Base-by-base conservation (phyloP, 495 filamentous ascomycete genomes). In the Talaromyces thailandensis region DNA sequence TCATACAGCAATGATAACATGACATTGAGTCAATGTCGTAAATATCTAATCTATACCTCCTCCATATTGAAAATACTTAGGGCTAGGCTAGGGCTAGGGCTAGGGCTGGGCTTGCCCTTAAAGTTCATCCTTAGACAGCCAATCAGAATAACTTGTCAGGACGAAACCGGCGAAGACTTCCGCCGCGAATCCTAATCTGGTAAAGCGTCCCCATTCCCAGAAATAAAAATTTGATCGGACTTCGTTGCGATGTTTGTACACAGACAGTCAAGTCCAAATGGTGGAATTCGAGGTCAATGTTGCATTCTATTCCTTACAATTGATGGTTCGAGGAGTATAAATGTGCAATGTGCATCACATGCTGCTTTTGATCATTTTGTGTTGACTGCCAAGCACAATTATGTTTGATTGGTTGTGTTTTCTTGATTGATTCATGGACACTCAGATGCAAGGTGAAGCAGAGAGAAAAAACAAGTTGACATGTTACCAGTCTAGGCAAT, bases 231-330 rank as follows among this genome's bases (percentile, higher is more conserved):
- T 7, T 9, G 23, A 25, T 55, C 51, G 51, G 51, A 55, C 24
- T 55, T 55, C 51, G 51, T n/a, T 55, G 51, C 51, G 51, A 55
- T 55, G n/a, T 55, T 55, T 55, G 12, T 55, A 14, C 28, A 26
- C 25, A 28, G 11, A 9, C 23, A 29, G 2, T 28, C 16, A 3
- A 40, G 51, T 55, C 50, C 50, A 24, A 53, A 26, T 53, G 50
- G 16, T 24, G 25, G 11, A 12, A 53, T 53, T 16, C 26, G 51
- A 55, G 11, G 18, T 11, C 14, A 55, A 8, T 21, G 43, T 21
- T 48, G 43, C 43, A 48, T 48, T 48, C 21, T 45, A n/a, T 8
- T 21, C n/a, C 6, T 2, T 8, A 9, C 21, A 5, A 5, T 18
- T 48, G n/a, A 14, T 16, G 43, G 21, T 7, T 9, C 21, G 43